phyloP scores from a whole-genome alignment of 345 rosid genomes.

The Boechera divaricarpa region DNA sequence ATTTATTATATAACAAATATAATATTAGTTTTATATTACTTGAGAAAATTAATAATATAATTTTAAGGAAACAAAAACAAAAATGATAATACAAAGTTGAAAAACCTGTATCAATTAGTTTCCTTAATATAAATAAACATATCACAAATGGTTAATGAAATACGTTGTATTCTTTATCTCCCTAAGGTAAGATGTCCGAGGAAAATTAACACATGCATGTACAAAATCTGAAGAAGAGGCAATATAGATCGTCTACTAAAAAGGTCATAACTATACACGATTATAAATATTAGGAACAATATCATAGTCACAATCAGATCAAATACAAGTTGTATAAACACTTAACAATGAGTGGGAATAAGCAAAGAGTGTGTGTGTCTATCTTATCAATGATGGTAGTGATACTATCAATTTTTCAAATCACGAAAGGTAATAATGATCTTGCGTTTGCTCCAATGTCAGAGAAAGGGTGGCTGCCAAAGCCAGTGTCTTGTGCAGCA shows the following conservation, averaged over 20 bases:
- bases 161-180: not conserved
- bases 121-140: not conserved
- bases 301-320: not conserved
- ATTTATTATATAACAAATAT: not conserved
- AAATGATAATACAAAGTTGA: not conserved
- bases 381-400: not conserved
- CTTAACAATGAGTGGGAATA: not conserved
- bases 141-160: not conserved
- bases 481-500: not conserved
- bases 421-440: not conserved
- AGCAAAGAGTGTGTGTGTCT: not conserved
- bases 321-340: not conserved
- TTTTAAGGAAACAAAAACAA: not conserved
- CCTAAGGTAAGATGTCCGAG: not conserved
- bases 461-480: not conserved
- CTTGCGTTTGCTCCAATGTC: not conserved
- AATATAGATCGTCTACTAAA: not conserved
- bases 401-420: slow-evolving; percentile 10
- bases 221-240: not conserved
- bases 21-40: not conserved
- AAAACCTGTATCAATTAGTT: not conserved
- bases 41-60: not conserved
- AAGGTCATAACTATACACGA: not conserved
- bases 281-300: slow-evolving; percentile 12
- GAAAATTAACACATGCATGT: not conserved